Base-by-base conservation (phyloP, 148 eudicot genomes). In the Rhododendron simsii region DNA sequence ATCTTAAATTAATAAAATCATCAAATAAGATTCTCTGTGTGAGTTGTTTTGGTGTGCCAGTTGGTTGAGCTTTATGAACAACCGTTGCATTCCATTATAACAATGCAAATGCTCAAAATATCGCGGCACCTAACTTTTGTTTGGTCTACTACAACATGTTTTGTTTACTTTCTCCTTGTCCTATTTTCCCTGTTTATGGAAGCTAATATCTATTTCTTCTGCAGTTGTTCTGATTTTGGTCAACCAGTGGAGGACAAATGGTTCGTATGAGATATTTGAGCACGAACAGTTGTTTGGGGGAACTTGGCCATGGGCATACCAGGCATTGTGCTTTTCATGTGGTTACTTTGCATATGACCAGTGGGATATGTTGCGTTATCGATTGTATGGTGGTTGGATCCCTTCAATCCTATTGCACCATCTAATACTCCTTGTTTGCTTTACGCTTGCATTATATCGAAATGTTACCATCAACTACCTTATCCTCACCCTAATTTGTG, bases 321-420 rank as follows among this genome's bases (percentile, higher is more conserved):
- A 90, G 50, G 95, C 96, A n/a, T 91, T 97, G 81, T 93, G 94
- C 88, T 88, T 93, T 83, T 97, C 98, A 5, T 91, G 90, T 80
- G 99, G 98, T 83, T 97, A 95, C 88, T 97, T 97, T 86, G 99
- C 98, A 1, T 97, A 97, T 87, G 99, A 97, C 90, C 99, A 97
- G 78, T 93, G 76, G 91, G 98, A 97, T 89, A 97, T 97, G 99
- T 77, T 97, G 88, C 83, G 83, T 9, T 88, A 92, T 55, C 91
- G 90, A 59, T 84, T 96, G 41, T 94, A 93, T 71, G 87, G 92
- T 77, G 96, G 95, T 23, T 88, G 90, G 92, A 92, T 94, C 84
- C 99, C 99, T 16, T 90, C 98, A 1, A 92, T 96, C 83, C 92
- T 96, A 63, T 87, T 92, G 65, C 99, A 96, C 89, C 99, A 96